Evolutionary conservation across 164 flowering plant genomes (phyloP), one percentile per base, ranked within the genome.

Genomic region (Vitis amurensis): DNA sequence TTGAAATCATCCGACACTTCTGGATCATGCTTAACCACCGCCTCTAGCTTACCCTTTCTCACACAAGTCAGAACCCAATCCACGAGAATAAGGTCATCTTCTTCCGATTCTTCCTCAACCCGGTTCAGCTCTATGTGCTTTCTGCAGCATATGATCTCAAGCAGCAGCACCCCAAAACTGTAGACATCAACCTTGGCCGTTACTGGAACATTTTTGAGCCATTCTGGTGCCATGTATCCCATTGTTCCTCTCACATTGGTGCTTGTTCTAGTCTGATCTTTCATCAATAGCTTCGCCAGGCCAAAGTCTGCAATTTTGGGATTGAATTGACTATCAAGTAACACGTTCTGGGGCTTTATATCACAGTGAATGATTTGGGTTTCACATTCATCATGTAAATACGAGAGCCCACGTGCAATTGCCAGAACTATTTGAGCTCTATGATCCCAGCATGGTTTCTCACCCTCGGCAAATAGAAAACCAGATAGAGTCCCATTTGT

Each of bases 231-330:
- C 53, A 75, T 68, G 19, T 79, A 75, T 12, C 82, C 82, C 69
- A 66, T 63, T 27, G 79, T 79, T 37, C 82, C 82, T 15, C 73
- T 59, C 2, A 64, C 67, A 31, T 63, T 68, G 11, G 79, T 76
- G 51, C 55, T 67, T 9, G 77, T 79, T 59, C 67, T 52, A 19
- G 77, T 75, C 27, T 76, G 74, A 44, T 79, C 79, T 4, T 64
- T 69, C 68, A 58, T 69, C 49, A 75, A 7, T 23, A 79, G 68
- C 71, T 79, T 76, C 13, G 79, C 77, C 0, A 76, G 31, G 0
- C 83, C 83, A 70, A 80, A 80, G 56, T 80, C 80, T 4, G 83
- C 71, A 10, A 80, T 77, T 53, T 80, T 80, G 0, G 77, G 74
- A 5, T 64, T 72, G 64, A 27, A 50, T 14, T 67, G 30, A 3